phyloP scores from a whole-genome alignment of 2,329 filamentous ascomycete species.

The Fusarium keratoplasticum region DNA sequence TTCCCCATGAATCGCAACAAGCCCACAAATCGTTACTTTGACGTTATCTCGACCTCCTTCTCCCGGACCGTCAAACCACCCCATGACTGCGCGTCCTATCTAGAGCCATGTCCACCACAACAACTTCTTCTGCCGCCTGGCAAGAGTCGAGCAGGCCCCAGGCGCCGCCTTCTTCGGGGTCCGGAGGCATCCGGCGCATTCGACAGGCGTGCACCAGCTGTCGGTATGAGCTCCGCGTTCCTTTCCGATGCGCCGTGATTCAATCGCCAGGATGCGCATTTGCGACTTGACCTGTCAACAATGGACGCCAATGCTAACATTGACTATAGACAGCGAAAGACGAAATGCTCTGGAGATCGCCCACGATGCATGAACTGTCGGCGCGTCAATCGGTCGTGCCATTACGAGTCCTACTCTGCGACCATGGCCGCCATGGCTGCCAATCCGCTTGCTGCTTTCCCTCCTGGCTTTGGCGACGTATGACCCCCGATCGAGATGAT shows the following conservation, averaged over 20 bases:
- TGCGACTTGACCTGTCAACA: neutral
- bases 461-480: constrained; percentile 5
- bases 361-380: constrained; percentile 22
- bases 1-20: neutral
- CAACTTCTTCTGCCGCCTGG: neutral
- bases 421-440: constrained; percentile 2
- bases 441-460: neutral
- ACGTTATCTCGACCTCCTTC: neutral
- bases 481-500: neutral
- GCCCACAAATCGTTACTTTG: neutral
- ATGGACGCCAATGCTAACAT: neutral
- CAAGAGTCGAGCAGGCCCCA: neutral
- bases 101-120: constrained; percentile 1
- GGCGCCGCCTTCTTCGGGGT: neutral
- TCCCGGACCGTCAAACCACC: neutral
- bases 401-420: constrained; percentile 16
- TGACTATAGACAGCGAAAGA: constrained; percentile 20
- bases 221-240: constrained; percentile 1
- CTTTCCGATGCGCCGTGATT: neutral
- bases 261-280: neutral
- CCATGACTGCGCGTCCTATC: neutral
- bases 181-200: constrained; percentile 22
- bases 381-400: constrained; percentile 17
- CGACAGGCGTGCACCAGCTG: constrained; percentile 25
- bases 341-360: constrained; percentile 25